Base-by-base conservation (phyloP, 352 stramenopile species). In the Vaucheria bursata region DNA sequence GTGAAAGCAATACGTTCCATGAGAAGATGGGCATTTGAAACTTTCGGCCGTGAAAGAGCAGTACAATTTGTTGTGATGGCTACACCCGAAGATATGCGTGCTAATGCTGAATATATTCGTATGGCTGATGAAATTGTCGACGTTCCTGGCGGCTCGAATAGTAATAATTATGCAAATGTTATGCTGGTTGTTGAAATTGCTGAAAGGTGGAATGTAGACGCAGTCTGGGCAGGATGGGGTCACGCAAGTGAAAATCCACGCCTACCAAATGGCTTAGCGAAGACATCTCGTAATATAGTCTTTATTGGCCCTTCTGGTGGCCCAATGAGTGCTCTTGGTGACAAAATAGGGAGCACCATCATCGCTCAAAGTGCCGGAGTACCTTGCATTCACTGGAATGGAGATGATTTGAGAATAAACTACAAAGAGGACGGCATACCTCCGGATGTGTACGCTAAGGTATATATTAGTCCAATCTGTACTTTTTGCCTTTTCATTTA, bases 91-190 rank as follows among this genome's bases (percentile, higher is more conserved):
- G 97, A 99, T 89, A 87, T 99, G 64, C 88, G 94, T 71, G 95
- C 96, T 32, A 99, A 99, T 84, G 96, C 96, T 34, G 97, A 99
- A 88, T 97, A 95, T 88, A 99, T 99, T 82, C 95, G 97, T 77
- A 98, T 99, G 94, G 96, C 93, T 67, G 96, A 99, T 85, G 91
- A 99, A 82, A 96, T 99, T 64, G 94, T 98, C 34, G 95, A 99
- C 85, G 97, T 99, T 67, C 97, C 96, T 29, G 96, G 96, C 71
- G 97, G 97, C 70, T 95, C 95, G 68, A 99, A 99, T 90, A 99
- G 98, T 89, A 97, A 99, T 91, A 99, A 99, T 89, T 99, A 99
- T 86, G 96, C 96, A 83, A 99, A 99, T 87, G 77, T 82, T n/a
- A 82, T 82, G 77, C 71, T 82, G 1, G 78, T 82, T 36, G 77